Conservation (phyloP, 2,329 filamentous ascomycete species). For the Exutisphaerella laricina region DNA sequence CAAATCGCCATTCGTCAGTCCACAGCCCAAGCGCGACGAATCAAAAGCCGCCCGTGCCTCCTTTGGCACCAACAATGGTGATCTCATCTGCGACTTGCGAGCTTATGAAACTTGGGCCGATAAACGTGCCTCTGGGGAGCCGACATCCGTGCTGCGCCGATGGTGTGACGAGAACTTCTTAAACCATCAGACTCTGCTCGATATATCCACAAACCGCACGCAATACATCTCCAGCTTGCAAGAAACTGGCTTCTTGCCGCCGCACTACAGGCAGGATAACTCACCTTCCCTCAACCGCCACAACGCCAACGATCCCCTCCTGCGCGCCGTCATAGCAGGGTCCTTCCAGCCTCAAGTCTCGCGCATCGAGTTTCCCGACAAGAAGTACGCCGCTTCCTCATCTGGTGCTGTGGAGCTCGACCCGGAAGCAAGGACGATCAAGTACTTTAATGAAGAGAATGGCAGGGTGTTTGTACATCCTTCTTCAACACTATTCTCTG, state of each 20-base stretch:
- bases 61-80: constrained; percentile 73
- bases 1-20: constrained; percentile 78
- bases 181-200: constrained; percentile 72
- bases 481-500: constrained; percentile 76
- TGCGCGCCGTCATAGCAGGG: constrained; percentile 46
- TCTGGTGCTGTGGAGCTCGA: constrained; percentile 89
- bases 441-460: constrained; percentile 79
- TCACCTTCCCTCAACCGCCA: constrained; percentile 51
- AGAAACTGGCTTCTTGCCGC: constrained; percentile 70
- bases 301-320: constrained; percentile 41
- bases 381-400: constrained; percentile 84
- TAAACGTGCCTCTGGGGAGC: constrained; percentile 52
- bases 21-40: constrained; percentile 74
- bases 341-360: constrained; percentile 72
- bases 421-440: constrained; percentile 85
- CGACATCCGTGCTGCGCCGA: constrained; percentile 57
- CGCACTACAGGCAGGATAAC: constrained; percentile 23
- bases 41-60: constrained; percentile 68
- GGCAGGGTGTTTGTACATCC: constrained; percentile 91
- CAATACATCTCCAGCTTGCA: constrained; percentile 83
- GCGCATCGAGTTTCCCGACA: constrained; percentile 87
- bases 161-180: constrained; percentile 88
- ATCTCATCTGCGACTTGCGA: constrained; percentile 78
- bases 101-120: constrained; percentile 79
- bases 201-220: constrained; percentile 78